These are phyloP conservation scores for Daedaleopsis sinensis DNA, from an alignment of 768 basidiomycete species.

Conservation along the genomic window DNA sequence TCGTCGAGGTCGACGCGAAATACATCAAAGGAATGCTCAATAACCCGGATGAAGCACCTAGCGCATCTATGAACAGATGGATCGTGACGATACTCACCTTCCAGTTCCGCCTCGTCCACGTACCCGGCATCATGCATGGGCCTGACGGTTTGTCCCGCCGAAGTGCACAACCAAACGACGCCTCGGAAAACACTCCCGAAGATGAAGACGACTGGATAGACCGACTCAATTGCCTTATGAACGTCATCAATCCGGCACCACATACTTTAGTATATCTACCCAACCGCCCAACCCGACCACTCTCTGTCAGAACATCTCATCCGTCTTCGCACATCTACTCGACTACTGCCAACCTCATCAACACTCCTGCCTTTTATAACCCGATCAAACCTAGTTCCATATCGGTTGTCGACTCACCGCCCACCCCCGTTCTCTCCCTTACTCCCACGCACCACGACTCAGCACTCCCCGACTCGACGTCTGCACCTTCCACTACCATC, in stretches of 20 bases:
- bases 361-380: too few relatives aligned
- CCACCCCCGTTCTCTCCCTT: neutral
- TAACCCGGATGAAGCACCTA: constrained; percentile 42
- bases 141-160: constrained; percentile 38
- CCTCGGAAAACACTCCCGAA: neutral
- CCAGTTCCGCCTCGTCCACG: constrained; percentile 40
- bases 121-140: constrained; percentile 31
- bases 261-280: too few relatives aligned
- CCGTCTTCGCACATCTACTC: too few relatives aligned
- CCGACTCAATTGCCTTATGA: constrained; percentile 12
- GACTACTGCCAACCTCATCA: too few relatives aligned
- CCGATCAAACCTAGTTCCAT: too few relatives aligned
- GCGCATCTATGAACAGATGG: constrained; percentile 45
- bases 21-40: constrained; percentile 45
- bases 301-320: too few relatives aligned
- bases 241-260: neutral
- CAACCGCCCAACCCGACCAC: too few relatives aligned
- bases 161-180: constrained; percentile 2
- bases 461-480: neutral
- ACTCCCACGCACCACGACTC: too few relatives aligned
- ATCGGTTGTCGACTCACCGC: too few relatives aligned
- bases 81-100: constrained; percentile 43
- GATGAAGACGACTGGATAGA: constrained; percentile 23
- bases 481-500: neutral
- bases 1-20: constrained; percentile 42